Evolutionary conservation across 148 eudicot genomes (phyloP), one percentile per base, ranked within the genome.

Genomic region (Euryodendron excelsum): DNA sequence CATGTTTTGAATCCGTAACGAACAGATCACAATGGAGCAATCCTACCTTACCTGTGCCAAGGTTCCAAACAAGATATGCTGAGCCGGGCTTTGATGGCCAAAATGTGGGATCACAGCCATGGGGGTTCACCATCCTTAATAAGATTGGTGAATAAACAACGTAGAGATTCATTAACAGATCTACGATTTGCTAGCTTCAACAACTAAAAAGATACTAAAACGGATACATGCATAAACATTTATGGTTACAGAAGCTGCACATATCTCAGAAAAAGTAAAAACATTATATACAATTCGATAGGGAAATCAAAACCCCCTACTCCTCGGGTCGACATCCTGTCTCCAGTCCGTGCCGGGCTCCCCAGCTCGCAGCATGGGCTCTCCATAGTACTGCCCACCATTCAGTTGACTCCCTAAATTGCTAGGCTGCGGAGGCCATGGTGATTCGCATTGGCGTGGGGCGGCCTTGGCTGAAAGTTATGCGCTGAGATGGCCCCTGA

Each of bases 341-440:
- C 89, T 81, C 83, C 86, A 66, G 23, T 82, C 82, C 62, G 59
- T 15, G 27, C 71, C 52, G 23, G 33, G 33, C 63, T 80, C 85
- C 67, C 84, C 80, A 21, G 84, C 31, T 3, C 14, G 73, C 28
- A 67, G 15, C 47, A 52, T 39, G 1, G 82, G 69, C 31, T 65
- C 62, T 37, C 77, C 83, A 8, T 62, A 15, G 58, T 62, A 79
- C 78, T 83, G 88, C 44, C 89, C 82, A 9, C 65, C 77, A 15
- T 45, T 36, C 15, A 44, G 20, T 27, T 66, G 74, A 17, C 45
- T 36, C 31, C 72, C 75, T 30, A 62, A 56, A 69, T 64, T 78
- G 63, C 47, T 28, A 61, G 48, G 80, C 77, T 31, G 85, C 67
- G 13, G 47, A n/a, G n/a, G n/a, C n/a, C n/a, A n/a, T n/a, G n/a